Base-by-base conservation (phyloP, 257 asterid genomes). In the Nicotiana noctiflora region DNA sequence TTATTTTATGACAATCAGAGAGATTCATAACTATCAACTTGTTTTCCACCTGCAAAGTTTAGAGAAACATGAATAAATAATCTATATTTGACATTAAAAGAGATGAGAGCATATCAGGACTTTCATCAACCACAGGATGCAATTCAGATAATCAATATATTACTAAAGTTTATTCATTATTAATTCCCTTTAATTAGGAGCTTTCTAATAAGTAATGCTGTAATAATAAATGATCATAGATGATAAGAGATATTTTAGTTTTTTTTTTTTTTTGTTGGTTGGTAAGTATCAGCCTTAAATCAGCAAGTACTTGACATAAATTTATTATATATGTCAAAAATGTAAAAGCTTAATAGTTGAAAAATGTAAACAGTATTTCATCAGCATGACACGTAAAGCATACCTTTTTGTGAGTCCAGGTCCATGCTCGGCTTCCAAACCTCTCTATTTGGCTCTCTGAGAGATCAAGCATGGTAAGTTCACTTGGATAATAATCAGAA, bases 401-500 rank as follows among this genome's bases (percentile, higher is more conserved):
- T 81, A 84, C 87, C 85, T 82, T 79, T 82, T 32, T 23, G 8
- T 34, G 44, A 79, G 61, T 79, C 87, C 87, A 77, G 3, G 65
- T 60, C 83, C 81, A 80, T 49, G 32, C 74, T 79, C 32, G 1
- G 21, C 79, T 80, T 85, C 86, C 81, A 49, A 85, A 21, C 31
- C 72, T 82, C 80, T 37, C 83, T 56, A 85, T 80, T 66, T 80
- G 79, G 77, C 88, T 85, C 31, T 76, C 64, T 56, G 88, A 85
- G 82, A 85, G 82, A 67, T 85, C 88, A 79, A 85, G 84, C 13
- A 85, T 83, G 68, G 82, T 72, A 57, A 85, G 84, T 80, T 85
- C 86, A 60, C 66, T 63, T 21, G 84, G 84, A 52, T 57, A 82
- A 76, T 76, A 80, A 40, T 85, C 62, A 57, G 77, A 80, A 66